phyloP scores from a whole-genome alignment of 352 stramenopile genomes.

The Globisporangium spinosum region DNA sequence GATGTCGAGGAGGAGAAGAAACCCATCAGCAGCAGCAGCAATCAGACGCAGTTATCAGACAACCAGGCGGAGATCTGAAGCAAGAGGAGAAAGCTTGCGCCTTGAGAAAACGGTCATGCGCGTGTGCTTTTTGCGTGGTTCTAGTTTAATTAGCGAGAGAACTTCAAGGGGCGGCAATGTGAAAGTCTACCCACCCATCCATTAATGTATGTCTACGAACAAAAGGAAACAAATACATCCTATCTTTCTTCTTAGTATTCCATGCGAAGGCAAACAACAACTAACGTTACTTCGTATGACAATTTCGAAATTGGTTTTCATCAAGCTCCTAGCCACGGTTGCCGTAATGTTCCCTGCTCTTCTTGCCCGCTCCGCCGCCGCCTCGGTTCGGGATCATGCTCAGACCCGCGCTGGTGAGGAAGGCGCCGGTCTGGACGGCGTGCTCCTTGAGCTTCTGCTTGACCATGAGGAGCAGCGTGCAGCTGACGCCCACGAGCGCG shows the following conservation, averaged over 20 bases:
- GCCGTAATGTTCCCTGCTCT: slow-evolving; percentile 8
- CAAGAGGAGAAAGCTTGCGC: slow-evolving; percentile 6
- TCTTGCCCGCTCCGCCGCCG: background rate
- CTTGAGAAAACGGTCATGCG: background rate
- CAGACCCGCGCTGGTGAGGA: background rate
- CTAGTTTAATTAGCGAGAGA: background rate
- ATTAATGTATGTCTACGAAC: background rate
- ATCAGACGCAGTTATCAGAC: slow-evolving; percentile 5
- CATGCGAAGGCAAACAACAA: background rate
- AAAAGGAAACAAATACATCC: background rate
- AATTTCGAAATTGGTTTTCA: slow-evolving; percentile 1
- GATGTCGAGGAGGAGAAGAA: slow-evolving; percentile 9
- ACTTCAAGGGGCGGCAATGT: background rate
- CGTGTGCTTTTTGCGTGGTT: background rate
- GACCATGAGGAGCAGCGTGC: slow-evolving; percentile 71
- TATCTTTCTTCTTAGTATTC: background rate
- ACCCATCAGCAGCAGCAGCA: background rate
- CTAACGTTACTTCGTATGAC: background rate
- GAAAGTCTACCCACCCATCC: background rate
- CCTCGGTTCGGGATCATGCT: slow-evolving; percentile 7
- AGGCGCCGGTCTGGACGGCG: slow-evolving; percentile 8
- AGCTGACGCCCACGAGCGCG: slow-evolving; percentile 59
- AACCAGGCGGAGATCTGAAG: slow-evolving; percentile 53
- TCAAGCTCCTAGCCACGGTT: background rate
- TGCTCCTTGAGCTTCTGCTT: slow-evolving; percentile 51